These are phyloP conservation scores for Pleurotus sapidus DNA, from an alignment of 768 basidiomycete genomes.

Conservation along the genomic window DNA sequence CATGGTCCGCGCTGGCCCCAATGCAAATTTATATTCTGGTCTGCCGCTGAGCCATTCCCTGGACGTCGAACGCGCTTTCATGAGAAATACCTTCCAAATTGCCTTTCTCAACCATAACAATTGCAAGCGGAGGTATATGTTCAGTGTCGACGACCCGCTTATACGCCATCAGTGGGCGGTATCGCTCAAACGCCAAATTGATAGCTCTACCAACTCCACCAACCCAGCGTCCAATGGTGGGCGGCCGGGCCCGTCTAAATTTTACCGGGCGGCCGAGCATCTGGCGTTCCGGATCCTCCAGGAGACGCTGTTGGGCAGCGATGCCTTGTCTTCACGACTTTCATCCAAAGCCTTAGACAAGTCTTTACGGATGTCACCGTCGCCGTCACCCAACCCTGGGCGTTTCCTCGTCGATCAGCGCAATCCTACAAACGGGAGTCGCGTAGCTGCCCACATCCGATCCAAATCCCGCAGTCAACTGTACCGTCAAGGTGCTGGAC, in stretches of 20 bases:
- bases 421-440: conserved; percentile 1
- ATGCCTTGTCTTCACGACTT: conserved; percentile 11
- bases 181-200: conserved; percentile 66
- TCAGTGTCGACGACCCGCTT: conserved; percentile 82
- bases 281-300: conserved; percentile 82
- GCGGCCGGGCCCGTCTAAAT: conserved; percentile 34
- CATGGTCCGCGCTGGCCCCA: conserved; percentile 80
- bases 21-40: conserved; percentile 79
- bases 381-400: conserved; percentile 14
- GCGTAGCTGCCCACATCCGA: conserved; percentile 40
- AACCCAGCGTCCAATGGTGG: conserved; percentile 25
- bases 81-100: conserved; percentile 95
- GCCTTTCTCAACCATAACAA: conserved; percentile 73
- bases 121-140: conserved; percentile 86
- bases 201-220: conserved; percentile 31
- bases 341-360: conserved; percentile 7
- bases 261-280: conserved; percentile 67
- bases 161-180: conserved; percentile 74
- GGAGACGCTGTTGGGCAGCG: conserved; percentile 66
- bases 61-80: conserved; percentile 87
- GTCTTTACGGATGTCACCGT: conserved; percentile 8
- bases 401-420: conserved; percentile 18
- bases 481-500: conserved; percentile 63
- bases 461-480: conserved; percentile 71
- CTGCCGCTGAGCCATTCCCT: conserved; percentile 78